Conservation (phyloP, 83 land plant genomes). For the Picea mariana region DNA sequence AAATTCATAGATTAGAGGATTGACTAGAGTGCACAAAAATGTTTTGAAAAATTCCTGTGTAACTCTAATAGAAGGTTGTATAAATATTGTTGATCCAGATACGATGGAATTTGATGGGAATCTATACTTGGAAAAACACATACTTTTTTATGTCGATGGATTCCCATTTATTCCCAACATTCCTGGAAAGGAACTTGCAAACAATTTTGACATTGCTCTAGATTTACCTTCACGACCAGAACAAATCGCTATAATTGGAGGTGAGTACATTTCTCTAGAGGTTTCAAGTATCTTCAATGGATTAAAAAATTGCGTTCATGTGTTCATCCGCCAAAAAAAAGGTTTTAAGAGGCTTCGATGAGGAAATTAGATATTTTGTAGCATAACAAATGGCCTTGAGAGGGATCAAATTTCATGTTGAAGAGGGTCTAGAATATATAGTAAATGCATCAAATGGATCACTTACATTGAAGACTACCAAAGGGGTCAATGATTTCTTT, state of each 20-base stretch:
- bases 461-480: slow-evolving; percentile 74
- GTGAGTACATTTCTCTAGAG: slow-evolving; percentile 94
- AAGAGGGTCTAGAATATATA: slow-evolving; percentile 85
- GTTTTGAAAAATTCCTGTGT: slow-evolving; percentile 80
- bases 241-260: slow-evolving; percentile 97
- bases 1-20: slow-evolving; percentile 82
- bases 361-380: slow-evolving; percentile 95
- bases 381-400: slow-evolving; percentile 81
- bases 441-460: slow-evolving; percentile 69
- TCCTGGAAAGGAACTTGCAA: slow-evolving; percentile 93
- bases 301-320: slow-evolving; percentile 78
- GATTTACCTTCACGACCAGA: slow-evolving; percentile 92
- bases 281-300: slow-evolving; percentile 98
- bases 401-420: slow-evolving; percentile 90
- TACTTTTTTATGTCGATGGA: slow-evolving; percentile 91
- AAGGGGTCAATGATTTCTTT: slow-evolving; percentile 70
- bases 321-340: slow-evolving; percentile 78
- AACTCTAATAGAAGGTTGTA: slow-evolving; percentile 89
- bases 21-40: slow-evolving; percentile 79
- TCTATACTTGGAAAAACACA: slow-evolving; percentile 74
- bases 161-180: slow-evolving; percentile 86
- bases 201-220: slow-evolving; percentile 93
- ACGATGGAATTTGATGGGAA: slow-evolving; percentile 94
- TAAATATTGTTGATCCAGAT: slow-evolving; percentile 90
- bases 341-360: slow-evolving; percentile 90